Percentiles rank a stretch among this genome's conserved stretches.
These are phyloP conservation scores for Trichoderma semiorbis DNA, from an alignment of 2,329 filamentous ascomycete genomes.

Conservation along the genomic window DNA sequence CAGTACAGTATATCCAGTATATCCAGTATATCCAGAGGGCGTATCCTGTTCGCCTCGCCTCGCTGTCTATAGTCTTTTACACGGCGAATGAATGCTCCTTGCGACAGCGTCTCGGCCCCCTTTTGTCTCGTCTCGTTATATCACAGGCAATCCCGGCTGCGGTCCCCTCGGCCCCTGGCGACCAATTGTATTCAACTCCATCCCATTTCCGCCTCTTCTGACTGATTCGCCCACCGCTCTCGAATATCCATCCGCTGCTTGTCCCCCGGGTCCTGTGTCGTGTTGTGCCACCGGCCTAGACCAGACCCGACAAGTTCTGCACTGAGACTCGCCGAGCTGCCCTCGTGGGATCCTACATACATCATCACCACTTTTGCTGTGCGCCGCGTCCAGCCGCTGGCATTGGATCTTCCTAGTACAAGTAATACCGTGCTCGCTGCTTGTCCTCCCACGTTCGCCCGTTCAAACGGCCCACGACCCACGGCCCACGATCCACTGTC, in stretches of 20 bases:
- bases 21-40: background rate
- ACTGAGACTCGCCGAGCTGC: background rate
- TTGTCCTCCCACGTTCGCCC: conserved; percentile 10
- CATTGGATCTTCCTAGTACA: conserved; percentile 26
- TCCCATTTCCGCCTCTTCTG: background rate
- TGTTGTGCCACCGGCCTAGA: conserved; percentile 14
- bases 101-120: background rate
- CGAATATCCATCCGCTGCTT: background rate
- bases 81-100: background rate
- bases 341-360: background rate
- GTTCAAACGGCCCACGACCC: conserved; percentile 22
- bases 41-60: background rate
- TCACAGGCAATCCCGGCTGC: background rate
- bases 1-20: background rate
- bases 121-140: conserved; percentile 12
- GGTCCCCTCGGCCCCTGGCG: background rate
- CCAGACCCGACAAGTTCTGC: conserved; percentile 9
- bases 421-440: background rate
- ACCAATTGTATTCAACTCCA: background rate
- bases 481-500: conserved; percentile 26
- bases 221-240: conserved; percentile 12
- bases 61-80: background rate
- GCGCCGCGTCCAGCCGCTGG: conserved; percentile 26
- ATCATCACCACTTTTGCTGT: conserved; percentile 22
- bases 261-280: background rate